A percentile compares a stretch with the other conserved stretches of the same genome.
These are phyloP conservation scores for Xylaria sp. DNA, from an alignment of 2,329 filamentous ascomycete genomes.

Conservation along the genomic window DNA sequence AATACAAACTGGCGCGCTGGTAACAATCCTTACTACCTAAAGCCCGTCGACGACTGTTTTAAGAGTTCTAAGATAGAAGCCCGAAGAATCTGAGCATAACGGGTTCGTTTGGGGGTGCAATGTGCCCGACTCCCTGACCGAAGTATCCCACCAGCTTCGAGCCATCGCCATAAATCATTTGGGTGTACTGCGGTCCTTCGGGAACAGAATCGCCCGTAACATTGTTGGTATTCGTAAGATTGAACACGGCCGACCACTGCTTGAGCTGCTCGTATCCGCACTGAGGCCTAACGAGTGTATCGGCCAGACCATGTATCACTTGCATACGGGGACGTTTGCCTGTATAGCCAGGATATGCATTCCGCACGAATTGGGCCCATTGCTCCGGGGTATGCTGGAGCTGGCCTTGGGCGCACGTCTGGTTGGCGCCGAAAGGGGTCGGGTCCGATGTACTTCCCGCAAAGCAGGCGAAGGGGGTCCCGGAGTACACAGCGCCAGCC, in stretches of 20 bases:
- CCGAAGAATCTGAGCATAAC: conserved; percentile 38
- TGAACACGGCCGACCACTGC: conserved; percentile 40
- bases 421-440: conserved; percentile 37
- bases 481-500: conserved; percentile 33
- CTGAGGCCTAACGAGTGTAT: conserved; percentile 46
- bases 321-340: conserved; percentile 51
- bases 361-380: conserved; percentile 50
- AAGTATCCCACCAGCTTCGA: conserved; percentile 34
- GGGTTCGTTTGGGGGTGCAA: conserved; percentile 30
- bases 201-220: conserved; percentile 27
- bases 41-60: neutral
- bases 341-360: conserved; percentile 52
- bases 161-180: conserved; percentile 36
- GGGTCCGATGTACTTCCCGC: conserved; percentile 27
- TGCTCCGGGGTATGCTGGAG: conserved; percentile 38
- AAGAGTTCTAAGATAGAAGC: neutral
- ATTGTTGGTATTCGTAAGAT: conserved; percentile 30
- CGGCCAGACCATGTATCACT: conserved; percentile 52
- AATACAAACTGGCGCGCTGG: too few relatives aligned
- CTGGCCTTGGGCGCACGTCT: conserved; percentile 38
- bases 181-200: conserved; percentile 33
- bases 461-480: conserved; percentile 32
- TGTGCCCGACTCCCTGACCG: conserved; percentile 34
- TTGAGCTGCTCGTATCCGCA: conserved; percentile 46
- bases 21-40: too few relatives aligned